Evolutionary conservation across 306 rosid genomes (phyloP).

Genomic region (Vigna trinervia): DNA sequence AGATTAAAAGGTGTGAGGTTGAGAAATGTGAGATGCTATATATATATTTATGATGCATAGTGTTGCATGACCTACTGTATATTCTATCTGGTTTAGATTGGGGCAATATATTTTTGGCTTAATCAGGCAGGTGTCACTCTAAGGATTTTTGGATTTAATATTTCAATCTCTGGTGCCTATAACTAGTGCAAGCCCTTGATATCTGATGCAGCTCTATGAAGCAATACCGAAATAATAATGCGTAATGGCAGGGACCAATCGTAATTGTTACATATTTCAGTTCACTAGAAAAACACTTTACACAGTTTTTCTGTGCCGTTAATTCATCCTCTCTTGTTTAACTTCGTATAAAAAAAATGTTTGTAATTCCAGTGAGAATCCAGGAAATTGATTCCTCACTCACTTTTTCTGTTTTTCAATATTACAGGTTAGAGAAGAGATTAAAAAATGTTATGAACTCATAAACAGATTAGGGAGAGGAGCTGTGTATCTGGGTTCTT

Average conservation of each 20-base stretch:
- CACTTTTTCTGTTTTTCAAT: conserved; percentile 18
- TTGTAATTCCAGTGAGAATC: conserved; percentile 8
- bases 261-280: neutral
- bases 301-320: neutral
- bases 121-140: neutral
- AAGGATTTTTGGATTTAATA: conserved; percentile 6
- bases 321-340: conserved; percentile 12
- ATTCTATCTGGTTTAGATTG: conserved; percentile 10
- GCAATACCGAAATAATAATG: neutral
- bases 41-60: neutral
- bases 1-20: neutral
- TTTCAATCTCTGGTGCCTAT: neutral
- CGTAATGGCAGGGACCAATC: neutral
- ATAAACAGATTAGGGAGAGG: conserved; percentile 87
- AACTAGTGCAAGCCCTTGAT: neutral
- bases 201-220: conserved; percentile 2
- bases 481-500: conserved; percentile 83
- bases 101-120: conserved; percentile 13
- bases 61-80: neutral
- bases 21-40: neutral
- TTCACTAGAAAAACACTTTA: conserved; percentile 18
- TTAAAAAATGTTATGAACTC: conserved; percentile 80
- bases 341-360: conserved; percentile 13
- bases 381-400: conserved; percentile 16
- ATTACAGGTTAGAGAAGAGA: conserved; percentile 80